A percentile compares a stretch with the other conserved stretches of the same genome.
Evolutionary conservation across 2,329 filamentous ascomycete genomes (phyloP).

Genomic region (Mariannaea sp.): DNA sequence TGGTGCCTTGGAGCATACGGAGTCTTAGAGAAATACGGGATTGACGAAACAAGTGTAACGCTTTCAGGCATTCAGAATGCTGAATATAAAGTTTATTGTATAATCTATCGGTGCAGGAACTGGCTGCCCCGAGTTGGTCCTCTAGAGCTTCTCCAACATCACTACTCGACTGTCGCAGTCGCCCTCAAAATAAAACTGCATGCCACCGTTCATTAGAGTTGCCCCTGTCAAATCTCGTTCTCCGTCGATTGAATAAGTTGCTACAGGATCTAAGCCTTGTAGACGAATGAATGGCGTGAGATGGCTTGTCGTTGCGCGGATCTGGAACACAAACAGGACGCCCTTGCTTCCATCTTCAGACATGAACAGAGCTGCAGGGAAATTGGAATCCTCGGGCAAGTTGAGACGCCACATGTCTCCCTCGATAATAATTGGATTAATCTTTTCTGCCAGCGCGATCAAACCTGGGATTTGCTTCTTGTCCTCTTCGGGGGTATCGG

Average conservation of each 20-base stretch:
- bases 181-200: constrained; percentile 56
- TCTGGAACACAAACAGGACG: constrained; percentile 66
- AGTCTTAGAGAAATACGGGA: no score
- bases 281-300: constrained; percentile 59
- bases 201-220: constrained; percentile 65
- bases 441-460: constrained; percentile 57
- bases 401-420: constrained; percentile 65
- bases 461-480: constrained; percentile 56
- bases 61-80: no score
- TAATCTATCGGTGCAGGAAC: no score
- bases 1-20: no score
- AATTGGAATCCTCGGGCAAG: constrained; percentile 63
- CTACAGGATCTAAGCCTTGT: constrained; percentile 59
- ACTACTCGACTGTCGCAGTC: constrained; percentile 65
- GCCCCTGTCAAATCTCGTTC: constrained; percentile 59
- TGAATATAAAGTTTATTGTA: no score
- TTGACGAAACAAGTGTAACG: no score
- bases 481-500: constrained; percentile 56
- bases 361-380: constrained; percentile 65
- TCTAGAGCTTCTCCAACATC: constrained; percentile 51
- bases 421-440: constrained; percentile 63
- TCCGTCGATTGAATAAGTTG: constrained; percentile 59
- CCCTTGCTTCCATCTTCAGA: constrained; percentile 54
- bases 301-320: constrained; percentile 54
- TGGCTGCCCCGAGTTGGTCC: no score